Evolutionary conservation across 345 rosid species (phyloP), one percentile per base, ranked within the genome.

Genomic region (Moricandia arvensis): DNA sequence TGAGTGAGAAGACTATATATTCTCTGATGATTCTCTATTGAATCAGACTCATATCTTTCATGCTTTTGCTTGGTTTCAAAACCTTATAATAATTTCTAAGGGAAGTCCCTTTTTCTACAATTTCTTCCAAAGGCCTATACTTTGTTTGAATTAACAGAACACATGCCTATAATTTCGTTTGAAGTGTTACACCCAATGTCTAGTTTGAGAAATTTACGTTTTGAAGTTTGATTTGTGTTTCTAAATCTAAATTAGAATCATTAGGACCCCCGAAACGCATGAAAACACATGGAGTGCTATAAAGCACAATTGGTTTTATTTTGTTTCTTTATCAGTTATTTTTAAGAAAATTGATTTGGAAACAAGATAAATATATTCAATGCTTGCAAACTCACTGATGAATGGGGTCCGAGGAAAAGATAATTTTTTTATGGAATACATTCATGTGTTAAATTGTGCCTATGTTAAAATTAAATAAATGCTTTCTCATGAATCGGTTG

Each of bases 1-100:
- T 21, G 35, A 38, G 66, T 55, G 80, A 63, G 71, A 55, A 21
- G n/a, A 4, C 24, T 34, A n/a, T n/a, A n/a, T n/a, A 6, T 37
- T 31, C 72, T 77, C 68, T 3, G n/a, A 55, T 69, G 79, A 54
- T 38, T 68, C 69, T 62, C 47, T 62, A 53, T 4, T 55, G 79
- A 61, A 15, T 61, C 75, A 13, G 18, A 30, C 65, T 29, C 59
- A 35, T 17, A 9, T 1, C 55, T 68, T 62, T 12, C 12, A 29
- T 70, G 6, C 29, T 26, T 33, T 57, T 70, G 21, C 31, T 55
- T 69, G 4, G 58, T 43, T 63, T 1, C 8, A 15, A 15, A 75
- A 27, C n/a, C 43, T 49, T 34, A 0, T 60, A 54, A 57, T 57
- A 64, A 33, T 64, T 11, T 57, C 43, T 26, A 57, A 71, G 75